Evolutionary conservation across 2,329 filamentous ascomycete species (phyloP), one percentile per base, ranked within the genome.

Genomic region (Metarhizium sp.): DNA sequence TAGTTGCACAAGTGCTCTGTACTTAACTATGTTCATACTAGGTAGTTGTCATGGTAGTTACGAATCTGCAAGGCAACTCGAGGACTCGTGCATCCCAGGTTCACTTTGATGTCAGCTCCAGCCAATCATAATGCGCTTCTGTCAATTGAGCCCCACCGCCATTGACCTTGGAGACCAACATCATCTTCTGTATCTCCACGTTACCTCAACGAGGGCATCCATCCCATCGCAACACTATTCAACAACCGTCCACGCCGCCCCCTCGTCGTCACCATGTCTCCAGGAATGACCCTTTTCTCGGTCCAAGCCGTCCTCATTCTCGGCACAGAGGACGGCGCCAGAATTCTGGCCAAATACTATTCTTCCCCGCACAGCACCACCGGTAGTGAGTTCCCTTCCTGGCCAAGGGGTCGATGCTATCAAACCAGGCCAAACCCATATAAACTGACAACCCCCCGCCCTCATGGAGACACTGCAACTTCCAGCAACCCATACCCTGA

Each of bases 271-370:
- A 67, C 53, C 59, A 90, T 91, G 87, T 81, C 86, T 63, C 85
- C 86, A 60, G 82, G 84, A 74, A 84, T 90, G 75, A 87, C 86
- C 60, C 80, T 91, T 48, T 87, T 87, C 76, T 84, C 85, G 66
- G 80, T 91, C 67, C 87, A 88, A 71, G 88, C 88, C 67, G 80
- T 92, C 70, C 79, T 90, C 62, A 84, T 92, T 64, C 85, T 92
- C 69, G 84, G 87, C 66, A 86, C 86, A 59, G 90, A 96, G 74
- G 92, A 97, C 72, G 89, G 89, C 68, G 88, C 88, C 58, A 85
- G 92, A 71, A 89, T 97, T 75, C 90, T 96, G 71, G 84, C 91
- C 67, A 96, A 96, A 78, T 96, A 96, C 82, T 96, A 92, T 79
- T 74, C 72, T 72, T 77, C 72, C 76, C 87, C 71, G 72, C 87